Evolutionary conservation across 176 grass and related monocot species (phyloP).

Genomic region (Oryza australiensis): DNA sequence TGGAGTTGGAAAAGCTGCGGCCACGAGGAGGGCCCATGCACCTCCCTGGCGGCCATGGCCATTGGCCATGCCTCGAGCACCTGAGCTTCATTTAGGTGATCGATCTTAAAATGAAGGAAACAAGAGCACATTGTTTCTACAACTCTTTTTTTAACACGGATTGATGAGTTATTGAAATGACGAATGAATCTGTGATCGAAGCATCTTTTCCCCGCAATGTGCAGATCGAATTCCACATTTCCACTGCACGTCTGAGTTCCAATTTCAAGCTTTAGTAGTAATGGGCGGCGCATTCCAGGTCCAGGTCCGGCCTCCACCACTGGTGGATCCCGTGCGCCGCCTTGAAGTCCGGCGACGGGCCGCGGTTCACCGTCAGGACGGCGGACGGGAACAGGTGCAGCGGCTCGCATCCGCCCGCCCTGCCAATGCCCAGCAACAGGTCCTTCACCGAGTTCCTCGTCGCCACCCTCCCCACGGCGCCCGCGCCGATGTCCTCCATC

Average conservation of each 20-base stretch:
- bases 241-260: no score
- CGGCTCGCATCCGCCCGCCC: constrained; percentile 46
- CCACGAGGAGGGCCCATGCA: no score
- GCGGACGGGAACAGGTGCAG: constrained; percentile 74
- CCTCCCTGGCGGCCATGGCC: no score
- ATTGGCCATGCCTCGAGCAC: no score
- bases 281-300: constrained; percentile 42
- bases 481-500: constrained; percentile 75
- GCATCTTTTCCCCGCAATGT: background rate
- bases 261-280: constrained; percentile 3
- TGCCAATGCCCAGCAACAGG: constrained; percentile 57
- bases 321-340: constrained; percentile 79
- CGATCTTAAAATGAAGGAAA: no score
- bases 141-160: background rate
- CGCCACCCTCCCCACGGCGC: constrained; percentile 57
- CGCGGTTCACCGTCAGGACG: constrained; percentile 60
- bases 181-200: background rate
- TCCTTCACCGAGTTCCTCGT: constrained; percentile 70
- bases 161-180: background rate
- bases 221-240: background rate
- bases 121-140: background rate
- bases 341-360: constrained; percentile 56
- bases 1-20: no score
- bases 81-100: no score
- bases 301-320: constrained; percentile 64